These are phyloP conservation scores for Hebeloma cylindrosporum DNA, from an alignment of 768 basidiomycete genomes.

Conservation along the genomic window DNA sequence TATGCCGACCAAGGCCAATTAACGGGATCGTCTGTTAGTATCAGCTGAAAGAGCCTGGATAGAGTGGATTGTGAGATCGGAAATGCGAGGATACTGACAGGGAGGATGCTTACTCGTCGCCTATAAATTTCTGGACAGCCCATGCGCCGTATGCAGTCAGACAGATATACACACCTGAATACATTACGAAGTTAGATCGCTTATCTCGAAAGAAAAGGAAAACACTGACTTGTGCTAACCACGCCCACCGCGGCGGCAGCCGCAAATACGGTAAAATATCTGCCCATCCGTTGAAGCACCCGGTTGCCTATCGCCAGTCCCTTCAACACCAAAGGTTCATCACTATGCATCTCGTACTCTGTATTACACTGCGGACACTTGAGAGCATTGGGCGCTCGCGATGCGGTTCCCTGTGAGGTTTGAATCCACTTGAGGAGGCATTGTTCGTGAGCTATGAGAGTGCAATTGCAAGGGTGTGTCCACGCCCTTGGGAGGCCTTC, in stretches of 20 bases:
- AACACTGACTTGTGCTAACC: constrained; percentile 53
- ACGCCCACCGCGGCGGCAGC: constrained; percentile 51
- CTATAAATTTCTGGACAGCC: constrained; percentile 68
- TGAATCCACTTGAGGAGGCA: constrained; percentile 83
- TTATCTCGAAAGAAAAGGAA: background rate
- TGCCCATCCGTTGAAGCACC: constrained; percentile 49
- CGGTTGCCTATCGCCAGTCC: constrained; percentile 53
- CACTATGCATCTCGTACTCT: constrained; percentile 64
- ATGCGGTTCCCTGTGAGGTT: constrained; percentile 56
- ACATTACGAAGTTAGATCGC: background rate
- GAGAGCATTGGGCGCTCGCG: constrained; percentile 61
- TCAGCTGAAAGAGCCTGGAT: constrained; percentile 56
- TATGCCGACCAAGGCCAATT: constrained; percentile 79
- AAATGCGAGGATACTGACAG: background rate
- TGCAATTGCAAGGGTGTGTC: constrained; percentile 82
- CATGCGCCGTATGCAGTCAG: constrained; percentile 71
- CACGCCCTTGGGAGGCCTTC: constrained; percentile 56
- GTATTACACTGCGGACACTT: constrained; percentile 81
- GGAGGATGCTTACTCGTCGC: constrained; percentile 51
- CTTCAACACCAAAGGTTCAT: constrained; percentile 52
- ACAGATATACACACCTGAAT: constrained; percentile 42
- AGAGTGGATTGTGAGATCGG: background rate
- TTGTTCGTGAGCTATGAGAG: constrained; percentile 75
- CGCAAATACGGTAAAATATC: constrained; percentile 50
- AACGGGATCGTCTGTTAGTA: constrained; percentile 66